A percentile compares a stretch with the other conserved stretches of the same genome.
phyloP scores from a whole-genome alignment of 208 protist species.

The Strigomonas culicis region DNA sequence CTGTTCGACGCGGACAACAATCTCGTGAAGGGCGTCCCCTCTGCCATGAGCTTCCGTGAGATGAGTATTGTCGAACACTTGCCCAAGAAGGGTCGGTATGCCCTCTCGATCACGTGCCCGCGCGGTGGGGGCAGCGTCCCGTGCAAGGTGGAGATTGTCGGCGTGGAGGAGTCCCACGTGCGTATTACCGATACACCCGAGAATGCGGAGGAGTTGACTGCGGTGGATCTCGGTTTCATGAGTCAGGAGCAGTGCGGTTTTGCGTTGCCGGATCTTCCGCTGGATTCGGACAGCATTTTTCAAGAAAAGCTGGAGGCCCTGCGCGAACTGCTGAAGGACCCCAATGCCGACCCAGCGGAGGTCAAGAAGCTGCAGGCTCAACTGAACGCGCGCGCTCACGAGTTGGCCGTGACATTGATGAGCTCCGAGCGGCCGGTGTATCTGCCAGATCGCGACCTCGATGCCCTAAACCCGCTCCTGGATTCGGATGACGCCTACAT shows the following conservation, averaged over 20 bases:
- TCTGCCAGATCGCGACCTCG: constrained; percentile 35
- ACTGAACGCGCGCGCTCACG: constrained; percentile 36
- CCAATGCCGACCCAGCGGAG: constrained; percentile 23
- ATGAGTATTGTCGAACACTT: constrained; percentile 43
- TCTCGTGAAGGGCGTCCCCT: constrained; percentile 29
- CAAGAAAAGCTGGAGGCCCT: constrained; percentile 28
- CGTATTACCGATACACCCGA: constrained; percentile 51
- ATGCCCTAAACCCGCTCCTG: constrained; percentile 42
- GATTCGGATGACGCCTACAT: constrained; percentile 49
- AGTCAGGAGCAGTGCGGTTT: constrained; percentile 35
- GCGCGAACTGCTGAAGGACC: constrained; percentile 23
- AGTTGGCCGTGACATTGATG: constrained; percentile 39
- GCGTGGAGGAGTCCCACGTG: constrained; percentile 36
- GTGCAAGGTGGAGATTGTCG: constrained; percentile 50
- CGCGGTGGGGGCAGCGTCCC: constrained; percentile 30
- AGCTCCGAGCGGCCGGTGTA: constrained; percentile 40
- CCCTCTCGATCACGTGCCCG: constrained; percentile 43
- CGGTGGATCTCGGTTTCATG: constrained; percentile 44
- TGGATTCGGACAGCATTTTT: constrained; percentile 36
- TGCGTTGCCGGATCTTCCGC: constrained; percentile 24
- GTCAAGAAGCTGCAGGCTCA: constrained; percentile 35
- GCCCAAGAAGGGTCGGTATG: constrained; percentile 27
- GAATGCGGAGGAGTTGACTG: constrained; percentile 26
- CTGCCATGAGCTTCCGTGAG: constrained; percentile 58
- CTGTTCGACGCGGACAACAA: constrained; percentile 48